These are phyloP conservation scores for Diplodia corticola DNA, from an alignment of 2,329 filamentous ascomycete genomes.

Conservation along the genomic window DNA sequence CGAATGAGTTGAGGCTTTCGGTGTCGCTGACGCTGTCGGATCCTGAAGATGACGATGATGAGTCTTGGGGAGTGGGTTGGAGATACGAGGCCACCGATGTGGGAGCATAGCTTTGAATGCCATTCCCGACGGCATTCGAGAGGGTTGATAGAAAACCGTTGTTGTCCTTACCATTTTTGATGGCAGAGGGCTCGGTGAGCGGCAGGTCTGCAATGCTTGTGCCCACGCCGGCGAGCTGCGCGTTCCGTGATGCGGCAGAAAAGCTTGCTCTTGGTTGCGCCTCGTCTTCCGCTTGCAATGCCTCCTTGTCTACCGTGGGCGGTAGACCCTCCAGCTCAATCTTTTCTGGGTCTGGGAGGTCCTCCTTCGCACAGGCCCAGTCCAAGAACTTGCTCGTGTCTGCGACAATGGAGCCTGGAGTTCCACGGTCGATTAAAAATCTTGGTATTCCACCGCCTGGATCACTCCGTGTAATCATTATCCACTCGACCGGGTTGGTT, in stretches of 20 bases:
- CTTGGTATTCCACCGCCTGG: conserved; percentile 84
- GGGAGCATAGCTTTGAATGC: conserved; percentile 22
- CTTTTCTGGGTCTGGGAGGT: conserved; percentile 41
- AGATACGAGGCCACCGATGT: conserved; percentile 20
- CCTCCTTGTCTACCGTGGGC: background rate
- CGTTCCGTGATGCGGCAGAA: conserved; percentile 37
- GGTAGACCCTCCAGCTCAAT: conserved; percentile 24
- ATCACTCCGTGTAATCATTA: conserved; percentile 89
- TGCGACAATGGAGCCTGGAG: conserved; percentile 73
- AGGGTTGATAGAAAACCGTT: conserved; percentile 6
- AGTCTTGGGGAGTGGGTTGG: conserved; percentile 21
- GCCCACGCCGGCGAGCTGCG: conserved; percentile 39
- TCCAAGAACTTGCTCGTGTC: conserved; percentile 81
- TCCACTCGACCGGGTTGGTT: conserved; percentile 76
- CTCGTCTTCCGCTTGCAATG: background rate
- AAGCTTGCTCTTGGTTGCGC: conserved; percentile 23
- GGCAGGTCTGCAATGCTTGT: conserved; percentile 35
- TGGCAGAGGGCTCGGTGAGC: conserved; percentile 30
- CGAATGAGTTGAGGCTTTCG: conserved; percentile 36
- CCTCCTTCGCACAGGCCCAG: conserved; percentile 64
- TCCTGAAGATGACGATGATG: conserved; percentile 31
- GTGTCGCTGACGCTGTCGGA: conserved; percentile 27
- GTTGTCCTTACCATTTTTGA: conserved; percentile 24
- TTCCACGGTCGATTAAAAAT: conserved; percentile 89
- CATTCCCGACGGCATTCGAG: conserved; percentile 3